Conservation (phyloP, 805 yeast species). For the Nakazawaea ambrosiae region DNA sequence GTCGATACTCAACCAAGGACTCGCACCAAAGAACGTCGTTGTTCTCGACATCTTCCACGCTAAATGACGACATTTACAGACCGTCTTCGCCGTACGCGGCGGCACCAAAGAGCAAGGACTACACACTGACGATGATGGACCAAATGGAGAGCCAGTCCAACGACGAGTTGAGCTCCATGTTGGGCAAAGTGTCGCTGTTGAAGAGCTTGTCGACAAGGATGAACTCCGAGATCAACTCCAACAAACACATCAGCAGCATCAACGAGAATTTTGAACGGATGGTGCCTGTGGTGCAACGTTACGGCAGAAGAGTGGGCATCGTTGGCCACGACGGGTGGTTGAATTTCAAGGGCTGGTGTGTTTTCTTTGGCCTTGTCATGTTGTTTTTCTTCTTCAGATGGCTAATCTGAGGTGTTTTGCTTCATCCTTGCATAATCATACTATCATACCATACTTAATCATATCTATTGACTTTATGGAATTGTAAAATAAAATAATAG, state of each 20-base stretch:
- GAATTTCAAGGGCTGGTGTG: constrained; percentile 11
- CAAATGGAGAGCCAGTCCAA: constrained; percentile 63
- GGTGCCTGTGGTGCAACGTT: constrained; percentile 50
- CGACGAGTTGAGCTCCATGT: constrained; percentile 48
- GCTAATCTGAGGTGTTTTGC: constrained; percentile 23
- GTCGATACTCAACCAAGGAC: constrained; percentile 9
- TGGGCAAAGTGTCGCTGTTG: constrained; percentile 44
- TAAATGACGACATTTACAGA: constrained; percentile 12
- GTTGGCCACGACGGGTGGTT: constrained; percentile 54
- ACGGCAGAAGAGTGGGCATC: constrained; percentile 59
- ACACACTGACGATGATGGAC: constrained; percentile 45
- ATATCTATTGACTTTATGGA: no score
- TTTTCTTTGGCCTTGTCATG: constrained; percentile 33
- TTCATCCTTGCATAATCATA: no score
- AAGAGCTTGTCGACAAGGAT: constrained; percentile 50
- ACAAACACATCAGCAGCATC: constrained; percentile 23
- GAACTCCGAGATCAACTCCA: constrained; percentile 53
- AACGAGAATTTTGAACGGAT: constrained; percentile 43
- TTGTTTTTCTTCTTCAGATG: constrained; percentile 39
- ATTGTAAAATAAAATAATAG: no score
- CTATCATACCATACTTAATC: no score
- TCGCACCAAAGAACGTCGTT: constrained; percentile 6
- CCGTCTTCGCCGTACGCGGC: constrained; percentile 36
- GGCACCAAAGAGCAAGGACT: constrained; percentile 25
- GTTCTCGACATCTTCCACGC: constrained; percentile 5